phyloP scores from a whole-genome alignment of 176 grass and related monocot species.

The Triticum urartu region DNA sequence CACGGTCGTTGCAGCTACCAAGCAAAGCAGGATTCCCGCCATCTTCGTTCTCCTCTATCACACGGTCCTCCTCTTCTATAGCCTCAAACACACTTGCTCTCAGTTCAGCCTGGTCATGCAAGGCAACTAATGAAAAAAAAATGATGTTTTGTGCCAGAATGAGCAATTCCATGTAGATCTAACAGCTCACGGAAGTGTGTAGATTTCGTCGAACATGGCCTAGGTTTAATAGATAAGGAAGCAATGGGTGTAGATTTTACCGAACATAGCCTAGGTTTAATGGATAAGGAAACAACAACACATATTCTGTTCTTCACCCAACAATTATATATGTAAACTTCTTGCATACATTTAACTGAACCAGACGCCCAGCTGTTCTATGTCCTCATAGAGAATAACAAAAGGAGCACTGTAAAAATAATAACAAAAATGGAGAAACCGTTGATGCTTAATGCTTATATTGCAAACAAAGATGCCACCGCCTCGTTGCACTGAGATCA shows the following conservation, averaged over 20 bases:
- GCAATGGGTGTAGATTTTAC: background rate
- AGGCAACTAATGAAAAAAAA: background rate
- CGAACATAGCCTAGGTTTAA: background rate
- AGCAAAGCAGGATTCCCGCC: slow-evolving; percentile 64
- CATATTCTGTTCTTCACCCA: background rate
- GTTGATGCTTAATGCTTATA: background rate
- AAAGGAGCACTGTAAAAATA: background rate
- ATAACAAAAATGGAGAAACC: background rate
- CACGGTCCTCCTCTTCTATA: slow-evolving; percentile 84
- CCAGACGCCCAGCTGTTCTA: background rate
- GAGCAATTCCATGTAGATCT: background rate
- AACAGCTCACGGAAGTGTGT: background rate
- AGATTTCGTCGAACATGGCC: background rate
- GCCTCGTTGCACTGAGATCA: background rate
- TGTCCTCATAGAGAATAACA: background rate
- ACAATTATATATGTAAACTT: background rate
- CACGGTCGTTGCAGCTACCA: slow-evolving; percentile 77
- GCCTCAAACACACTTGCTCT: slow-evolving; percentile 87
- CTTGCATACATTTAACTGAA: background rate
- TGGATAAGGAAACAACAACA: background rate
- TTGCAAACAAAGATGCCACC: background rate
- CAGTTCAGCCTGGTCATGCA: slow-evolving; percentile 66
- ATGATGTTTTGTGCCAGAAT: background rate
- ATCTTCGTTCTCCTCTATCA: slow-evolving; percentile 60
- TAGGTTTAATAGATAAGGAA: background rate